A percentile compares a stretch with the other conserved stretches of the same genome.
Evolutionary conservation across 257 asterid genomes (phyloP).

Genomic region (Nicotiana undulata): DNA sequence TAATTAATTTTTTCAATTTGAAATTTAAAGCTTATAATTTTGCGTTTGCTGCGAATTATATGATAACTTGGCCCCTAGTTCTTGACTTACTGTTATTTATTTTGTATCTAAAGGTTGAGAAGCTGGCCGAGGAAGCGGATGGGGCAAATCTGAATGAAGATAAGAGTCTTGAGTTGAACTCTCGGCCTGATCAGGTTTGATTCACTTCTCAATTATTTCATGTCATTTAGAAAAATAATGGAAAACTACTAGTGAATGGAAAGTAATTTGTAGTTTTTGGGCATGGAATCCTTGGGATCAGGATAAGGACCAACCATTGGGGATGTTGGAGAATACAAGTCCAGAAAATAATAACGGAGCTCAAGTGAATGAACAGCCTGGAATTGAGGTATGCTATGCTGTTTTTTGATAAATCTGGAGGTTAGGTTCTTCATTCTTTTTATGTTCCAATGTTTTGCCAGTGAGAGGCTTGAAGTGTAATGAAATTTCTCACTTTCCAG

Average conservation of each 20-base stretch:
- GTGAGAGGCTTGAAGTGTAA: background rate
- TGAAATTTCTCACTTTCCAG: background rate
- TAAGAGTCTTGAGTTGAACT: constrained; percentile 23
- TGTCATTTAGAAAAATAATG: background rate
- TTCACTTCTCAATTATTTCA: background rate
- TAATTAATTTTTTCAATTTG: background rate
- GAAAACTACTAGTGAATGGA: background rate
- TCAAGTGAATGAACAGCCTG: constrained; percentile 23
- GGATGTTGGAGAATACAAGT: constrained; percentile 30
- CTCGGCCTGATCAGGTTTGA: constrained; percentile 20
- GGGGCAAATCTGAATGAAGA: constrained; percentile 21
- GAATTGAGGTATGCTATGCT: constrained; percentile 38
- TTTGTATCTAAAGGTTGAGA: constrained; percentile 42
- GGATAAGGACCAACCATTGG: constrained; percentile 37
- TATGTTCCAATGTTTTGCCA: background rate
- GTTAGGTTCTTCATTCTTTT: background rate
- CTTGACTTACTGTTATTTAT: background rate
- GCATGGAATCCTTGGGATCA: constrained; percentile 18
- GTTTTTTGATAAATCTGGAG: background rate
- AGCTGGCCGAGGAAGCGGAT: constrained; percentile 32
- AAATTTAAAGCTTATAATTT: background rate
- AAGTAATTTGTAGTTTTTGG: background rate
- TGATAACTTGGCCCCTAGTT: background rate
- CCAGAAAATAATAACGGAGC: constrained; percentile 20
- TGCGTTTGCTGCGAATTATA: background rate